phyloP scores from a whole-genome alignment of 2,329 filamentous ascomycete genomes.

The Penicillium sp. region DNA sequence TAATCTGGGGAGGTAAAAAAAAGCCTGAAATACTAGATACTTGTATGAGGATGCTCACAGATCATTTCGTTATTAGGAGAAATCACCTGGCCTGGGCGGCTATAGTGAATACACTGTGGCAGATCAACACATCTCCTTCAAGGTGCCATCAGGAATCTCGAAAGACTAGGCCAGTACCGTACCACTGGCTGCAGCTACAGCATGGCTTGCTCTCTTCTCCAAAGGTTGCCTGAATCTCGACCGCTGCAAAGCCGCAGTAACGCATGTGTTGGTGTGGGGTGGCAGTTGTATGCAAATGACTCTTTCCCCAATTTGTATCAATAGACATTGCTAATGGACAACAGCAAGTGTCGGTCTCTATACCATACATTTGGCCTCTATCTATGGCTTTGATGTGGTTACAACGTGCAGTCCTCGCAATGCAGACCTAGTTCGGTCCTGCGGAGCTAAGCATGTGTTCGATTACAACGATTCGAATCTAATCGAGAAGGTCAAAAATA shows the following conservation, averaged over 20 bases:
- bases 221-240: slow-evolving; percentile 42
- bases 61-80: slow-evolving; percentile 2
- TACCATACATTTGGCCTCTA: slow-evolving; percentile 40
- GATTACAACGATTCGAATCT: slow-evolving; percentile 47
- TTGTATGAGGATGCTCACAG: neutral
- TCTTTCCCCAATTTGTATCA: neutral
- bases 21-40: neutral
- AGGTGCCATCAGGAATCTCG: slow-evolving; percentile 37
- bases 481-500: slow-evolving; percentile 38
- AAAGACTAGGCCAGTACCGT: slow-evolving; percentile 42
- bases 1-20: slow-evolving; percentile 37
- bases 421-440: slow-evolving; percentile 35
- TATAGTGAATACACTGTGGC: slow-evolving; percentile 47
- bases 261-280: slow-evolving; percentile 48
- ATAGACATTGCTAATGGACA: neutral
- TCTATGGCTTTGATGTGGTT: slow-evolving; percentile 38
- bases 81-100: slow-evolving; percentile 36
- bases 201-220: slow-evolving; percentile 48
- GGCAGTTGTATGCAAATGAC: slow-evolving; percentile 44
- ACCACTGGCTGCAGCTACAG: slow-evolving; percentile 45
- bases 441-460: slow-evolving; percentile 43
- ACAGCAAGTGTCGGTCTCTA: slow-evolving; percentile 46
- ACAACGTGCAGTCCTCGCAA: slow-evolving; percentile 43
- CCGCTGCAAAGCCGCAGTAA: slow-evolving; percentile 7
- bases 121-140: slow-evolving; percentile 48